Conservation (phyloP, 2,329 filamentous ascomycete genomes). For the Verticillium nubilum region DNA sequence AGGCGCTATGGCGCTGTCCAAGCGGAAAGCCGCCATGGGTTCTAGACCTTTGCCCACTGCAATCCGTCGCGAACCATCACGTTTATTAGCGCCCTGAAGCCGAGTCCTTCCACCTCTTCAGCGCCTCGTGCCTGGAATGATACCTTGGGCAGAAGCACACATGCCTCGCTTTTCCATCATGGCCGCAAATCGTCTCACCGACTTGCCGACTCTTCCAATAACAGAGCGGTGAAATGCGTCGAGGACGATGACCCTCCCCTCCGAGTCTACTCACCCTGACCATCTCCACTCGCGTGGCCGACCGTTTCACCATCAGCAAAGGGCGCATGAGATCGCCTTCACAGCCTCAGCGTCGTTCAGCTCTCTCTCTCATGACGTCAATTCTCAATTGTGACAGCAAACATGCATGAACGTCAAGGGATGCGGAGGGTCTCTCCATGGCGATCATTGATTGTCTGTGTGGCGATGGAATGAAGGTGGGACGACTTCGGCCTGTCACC, state of each 20-base stretch:
- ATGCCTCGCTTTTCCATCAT: not conserved
- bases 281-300: not conserved
- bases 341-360: not conserved
- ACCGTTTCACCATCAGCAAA: not conserved
- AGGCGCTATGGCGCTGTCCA: not conserved
- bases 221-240: not conserved
- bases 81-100: not conserved
- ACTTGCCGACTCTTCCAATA: not conserved
- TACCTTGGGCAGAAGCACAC: not conserved
- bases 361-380: not conserved
- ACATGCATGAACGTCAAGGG: not conserved
- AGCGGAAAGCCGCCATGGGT: not conserved
- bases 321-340: not conserved
- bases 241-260: not conserved
- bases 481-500: not conserved
- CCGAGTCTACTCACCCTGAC: not conserved
- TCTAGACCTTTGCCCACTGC: not conserved
- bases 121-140: not conserved
- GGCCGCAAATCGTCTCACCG: not conserved
- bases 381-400: not conserved
- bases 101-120: not conserved
- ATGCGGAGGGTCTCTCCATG: not conserved
- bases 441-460: not conserved
- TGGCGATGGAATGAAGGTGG: not conserved
- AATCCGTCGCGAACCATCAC: not conserved